phyloP scores from a whole-genome alignment of 2,329 filamentous ascomycete genomes.

The Penicillium vulpinum region DNA sequence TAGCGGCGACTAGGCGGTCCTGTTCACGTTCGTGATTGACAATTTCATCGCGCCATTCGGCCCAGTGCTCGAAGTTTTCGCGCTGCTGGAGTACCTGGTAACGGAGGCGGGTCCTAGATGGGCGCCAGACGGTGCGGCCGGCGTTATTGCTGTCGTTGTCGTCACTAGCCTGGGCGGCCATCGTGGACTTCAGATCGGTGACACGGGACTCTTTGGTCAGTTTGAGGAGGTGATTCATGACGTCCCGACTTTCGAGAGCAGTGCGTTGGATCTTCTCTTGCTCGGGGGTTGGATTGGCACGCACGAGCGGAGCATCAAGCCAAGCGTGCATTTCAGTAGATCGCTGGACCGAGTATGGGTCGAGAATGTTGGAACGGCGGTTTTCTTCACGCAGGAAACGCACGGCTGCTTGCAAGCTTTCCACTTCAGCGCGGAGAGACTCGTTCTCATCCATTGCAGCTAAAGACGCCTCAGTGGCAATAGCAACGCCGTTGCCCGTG shows the following conservation, averaged over 20 bases:
- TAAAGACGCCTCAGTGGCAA: slow-evolving; percentile 41
- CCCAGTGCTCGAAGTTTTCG: slow-evolving; percentile 49
- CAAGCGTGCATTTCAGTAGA: slow-evolving; percentile 44
- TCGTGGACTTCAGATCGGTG: slow-evolving; percentile 41
- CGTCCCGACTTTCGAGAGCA: slow-evolving; percentile 44
- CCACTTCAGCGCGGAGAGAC: slow-evolving; percentile 44
- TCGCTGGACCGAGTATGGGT: slow-evolving; percentile 45
- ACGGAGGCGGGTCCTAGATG: slow-evolving; percentile 43
- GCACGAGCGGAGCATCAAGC: slow-evolving; percentile 44
- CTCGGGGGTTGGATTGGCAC: slow-evolving; percentile 23
- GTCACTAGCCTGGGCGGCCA: slow-evolving; percentile 13
- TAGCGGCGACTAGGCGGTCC: slow-evolving; percentile 36
- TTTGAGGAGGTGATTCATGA: slow-evolving; percentile 45
- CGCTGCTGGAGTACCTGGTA: slow-evolving; percentile 48
- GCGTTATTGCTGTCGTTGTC: slow-evolving; percentile 19
- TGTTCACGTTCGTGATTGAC: slow-evolving; percentile 40
- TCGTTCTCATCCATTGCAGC: slow-evolving; percentile 47
- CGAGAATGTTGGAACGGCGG: slow-evolving; percentile 41
- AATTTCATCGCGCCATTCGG: slow-evolving; percentile 46
- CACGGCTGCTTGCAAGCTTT: slow-evolving; percentile 47
- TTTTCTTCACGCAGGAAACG: slow-evolving; percentile 50
- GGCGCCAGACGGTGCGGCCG: slow-evolving; percentile 42
- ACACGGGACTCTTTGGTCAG: slow-evolving; percentile 44
- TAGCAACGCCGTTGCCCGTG: slow-evolving; percentile 39
- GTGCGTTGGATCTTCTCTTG: slow-evolving; percentile 38